Evolutionary conservation across 2,329 filamentous ascomycete genomes (phyloP).

Genomic region (Verticillium klebahnii): DNA sequence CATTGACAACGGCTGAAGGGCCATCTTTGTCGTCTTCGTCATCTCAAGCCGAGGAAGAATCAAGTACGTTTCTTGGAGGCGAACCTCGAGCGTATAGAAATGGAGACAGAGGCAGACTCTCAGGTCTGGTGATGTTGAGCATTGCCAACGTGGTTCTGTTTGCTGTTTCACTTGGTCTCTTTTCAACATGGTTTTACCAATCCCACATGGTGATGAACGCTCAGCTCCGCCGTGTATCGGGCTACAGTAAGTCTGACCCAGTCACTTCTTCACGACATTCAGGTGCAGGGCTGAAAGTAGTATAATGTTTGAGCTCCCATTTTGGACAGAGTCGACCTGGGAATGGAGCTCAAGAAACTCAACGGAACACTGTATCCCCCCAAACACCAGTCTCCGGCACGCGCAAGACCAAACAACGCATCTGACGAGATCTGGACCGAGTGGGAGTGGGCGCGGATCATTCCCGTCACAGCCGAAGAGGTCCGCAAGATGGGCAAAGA

Average conservation of each 20-base stretch:
- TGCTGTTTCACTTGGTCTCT: not conserved
- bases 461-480: slow-evolving; percentile 20
- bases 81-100: not conserved
- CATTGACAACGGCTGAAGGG: not conserved
- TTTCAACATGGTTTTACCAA: not conserved
- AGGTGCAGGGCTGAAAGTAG: not conserved
- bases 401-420: slow-evolving; percentile 20
- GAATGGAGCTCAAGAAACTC: slow-evolving; percentile 11
- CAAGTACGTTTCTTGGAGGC: not conserved
- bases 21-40: not conserved
- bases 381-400: slow-evolving; percentile 16
- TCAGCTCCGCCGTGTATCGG: not conserved
- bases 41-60: not conserved
- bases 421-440: slow-evolving; percentile 23
- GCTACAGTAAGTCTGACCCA: not conserved
- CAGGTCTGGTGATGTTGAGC: not conserved
- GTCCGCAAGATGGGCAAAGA: slow-evolving; percentile 25
- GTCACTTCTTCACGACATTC: not conserved
- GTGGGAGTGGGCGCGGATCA: slow-evolving; percentile 21
- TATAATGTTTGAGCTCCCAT: slow-evolving; percentile 10
- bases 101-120: not conserved
- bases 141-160: not conserved
- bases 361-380: slow-evolving; percentile 21
- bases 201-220: not conserved
- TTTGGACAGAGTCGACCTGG: slow-evolving; percentile 16